Percentiles rank a stretch among this genome's conserved stretches.
Evolutionary conservation across 345 rosid genomes (phyloP).

Genomic region (Pistacia integerrima): DNA sequence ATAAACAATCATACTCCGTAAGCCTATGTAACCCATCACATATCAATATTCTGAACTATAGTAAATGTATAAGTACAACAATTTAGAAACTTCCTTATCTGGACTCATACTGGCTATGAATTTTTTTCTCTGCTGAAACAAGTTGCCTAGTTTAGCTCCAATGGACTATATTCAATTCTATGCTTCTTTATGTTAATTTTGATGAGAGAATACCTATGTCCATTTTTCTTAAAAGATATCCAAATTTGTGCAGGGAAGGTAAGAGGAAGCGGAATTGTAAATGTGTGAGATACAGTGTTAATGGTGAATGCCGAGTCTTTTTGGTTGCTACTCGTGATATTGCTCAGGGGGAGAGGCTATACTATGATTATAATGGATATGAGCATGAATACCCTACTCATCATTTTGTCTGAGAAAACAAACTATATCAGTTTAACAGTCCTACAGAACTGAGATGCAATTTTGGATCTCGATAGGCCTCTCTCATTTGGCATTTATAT

Average conservation of each 20-base stretch:
- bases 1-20: slow-evolving; percentile 84
- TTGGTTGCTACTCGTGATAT: slow-evolving; percentile 90
- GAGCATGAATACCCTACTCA: slow-evolving; percentile 95
- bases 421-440: slow-evolving; percentile 25
- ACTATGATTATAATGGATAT: slow-evolving; percentile 93
- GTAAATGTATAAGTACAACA: neutral
- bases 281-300: slow-evolving; percentile 84
- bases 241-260: slow-evolving; percentile 68
- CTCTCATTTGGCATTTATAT: slow-evolving; percentile 16
- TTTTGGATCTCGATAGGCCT: slow-evolving; percentile 38
- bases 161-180: neutral
- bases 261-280: slow-evolving; percentile 94
- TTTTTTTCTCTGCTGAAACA: neutral
- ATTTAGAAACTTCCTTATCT: neutral
- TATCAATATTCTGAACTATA: neutral
- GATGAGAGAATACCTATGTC: slow-evolving; percentile 11
- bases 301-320: slow-evolving; percentile 84
- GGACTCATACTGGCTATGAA: slow-evolving; percentile 1
- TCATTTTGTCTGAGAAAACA: slow-evolving; percentile 64
- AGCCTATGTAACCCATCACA: slow-evolving; percentile 31
- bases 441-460: slow-evolving; percentile 31
- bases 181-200: slow-evolving; percentile 1
- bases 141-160: neutral
- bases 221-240: slow-evolving; percentile 26
- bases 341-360: slow-evolving; percentile 82